Evolutionary conservation across 2,329 filamentous ascomycete genomes (phyloP).

Genomic region (Aspergillus hortae): DNA sequence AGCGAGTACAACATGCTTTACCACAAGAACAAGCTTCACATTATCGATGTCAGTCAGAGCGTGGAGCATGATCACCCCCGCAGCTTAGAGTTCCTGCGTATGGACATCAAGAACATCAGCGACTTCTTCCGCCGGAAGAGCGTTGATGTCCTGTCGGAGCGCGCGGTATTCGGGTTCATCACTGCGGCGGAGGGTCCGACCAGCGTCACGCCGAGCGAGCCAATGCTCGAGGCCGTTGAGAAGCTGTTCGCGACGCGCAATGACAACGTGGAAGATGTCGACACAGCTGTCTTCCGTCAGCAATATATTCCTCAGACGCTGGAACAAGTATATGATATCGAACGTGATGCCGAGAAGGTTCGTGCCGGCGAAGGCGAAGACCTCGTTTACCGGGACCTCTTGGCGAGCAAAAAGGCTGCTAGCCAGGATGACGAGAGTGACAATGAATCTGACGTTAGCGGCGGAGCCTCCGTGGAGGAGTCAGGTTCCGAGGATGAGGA

Average conservation of each 20-base stretch:
- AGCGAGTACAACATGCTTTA: slow-evolving; percentile 98
- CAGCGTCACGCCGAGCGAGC: slow-evolving; percentile 43
- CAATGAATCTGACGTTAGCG: slow-evolving; percentile 31
- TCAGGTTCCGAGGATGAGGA: slow-evolving; percentile 38
- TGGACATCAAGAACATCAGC: slow-evolving; percentile 96
- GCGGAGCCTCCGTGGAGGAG: slow-evolving; percentile 28
- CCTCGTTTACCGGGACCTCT: slow-evolving; percentile 79
- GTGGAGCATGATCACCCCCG: slow-evolving; percentile 95
- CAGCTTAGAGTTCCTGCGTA: slow-evolving; percentile 87
- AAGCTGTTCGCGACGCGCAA: slow-evolving; percentile 58
- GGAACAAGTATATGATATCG: slow-evolving; percentile 93
- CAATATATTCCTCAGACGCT: slow-evolving; percentile 96
- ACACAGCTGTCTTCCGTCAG: slow-evolving; percentile 89
- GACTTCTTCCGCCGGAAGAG: slow-evolving; percentile 88
- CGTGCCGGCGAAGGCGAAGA: slow-evolving; percentile 68
- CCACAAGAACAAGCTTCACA: slow-evolving; percentile 74
- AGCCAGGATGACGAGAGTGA: slow-evolving; percentile 34
- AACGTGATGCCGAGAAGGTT: slow-evolving; percentile 79
- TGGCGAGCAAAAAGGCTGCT: slow-evolving; percentile 60
- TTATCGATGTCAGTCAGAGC: slow-evolving; percentile 97
- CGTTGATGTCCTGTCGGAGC: slow-evolving; percentile 76
- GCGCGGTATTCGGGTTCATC: slow-evolving; percentile 80
- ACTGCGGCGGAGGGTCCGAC: slow-evolving; percentile 55
- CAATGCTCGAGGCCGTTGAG: slow-evolving; percentile 61
- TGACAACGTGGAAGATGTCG: slow-evolving; percentile 58